Base-by-base conservation (phyloP, 129 eudicot species). In the Escallonia herrerae region DNA sequence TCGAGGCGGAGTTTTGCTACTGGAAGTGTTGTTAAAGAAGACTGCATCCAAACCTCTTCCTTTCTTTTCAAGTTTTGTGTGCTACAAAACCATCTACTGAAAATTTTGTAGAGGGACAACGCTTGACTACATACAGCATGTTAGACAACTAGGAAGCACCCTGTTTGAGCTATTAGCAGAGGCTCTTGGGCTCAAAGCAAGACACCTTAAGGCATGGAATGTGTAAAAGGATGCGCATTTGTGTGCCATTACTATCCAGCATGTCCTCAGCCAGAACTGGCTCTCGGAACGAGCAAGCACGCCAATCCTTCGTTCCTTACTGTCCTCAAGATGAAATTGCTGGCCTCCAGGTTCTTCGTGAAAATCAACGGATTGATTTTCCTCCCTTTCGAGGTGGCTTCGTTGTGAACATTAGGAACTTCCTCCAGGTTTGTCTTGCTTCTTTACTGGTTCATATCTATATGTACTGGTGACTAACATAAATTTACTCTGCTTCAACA, bases 231-330 rank as follows among this genome's bases (percentile, higher is more conserved):
- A 40, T 69, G 79, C 39, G 65, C 70, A 13, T 60, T 86, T 2
- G 33, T 74, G 4, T 40, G 67, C 64, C 89, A 86, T 11, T 86
- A 82, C 69, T 86, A 82, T 52, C 95, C 89, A 3, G 60, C 75
- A 22, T 86, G 95, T 67, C 95, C 89, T 3, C 68, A 86, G 59
- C 94, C 94, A 13, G 84, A 86, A 39, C 67, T 82, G 13, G 80
- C 94, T 9, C 15, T 82, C 3, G 89, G 94, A 54, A 3, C 66
- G 8, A 77, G 75, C 76, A 64, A 75, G 40, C 94, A 86, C 69
- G 42, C 89, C 0, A 86, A 86, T 61, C 67, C 76, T 8, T 66
- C 68, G 5, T 86, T 86, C 63, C 76, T 86, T 38, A 82, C 95
- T 9, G 69, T 82, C 50, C 83, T 86, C 84, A 80, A 69, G 95